Evolutionary conservation across 2,329 filamentous ascomycete species (phyloP).

Genomic region (Colletotrichum cereale): DNA sequence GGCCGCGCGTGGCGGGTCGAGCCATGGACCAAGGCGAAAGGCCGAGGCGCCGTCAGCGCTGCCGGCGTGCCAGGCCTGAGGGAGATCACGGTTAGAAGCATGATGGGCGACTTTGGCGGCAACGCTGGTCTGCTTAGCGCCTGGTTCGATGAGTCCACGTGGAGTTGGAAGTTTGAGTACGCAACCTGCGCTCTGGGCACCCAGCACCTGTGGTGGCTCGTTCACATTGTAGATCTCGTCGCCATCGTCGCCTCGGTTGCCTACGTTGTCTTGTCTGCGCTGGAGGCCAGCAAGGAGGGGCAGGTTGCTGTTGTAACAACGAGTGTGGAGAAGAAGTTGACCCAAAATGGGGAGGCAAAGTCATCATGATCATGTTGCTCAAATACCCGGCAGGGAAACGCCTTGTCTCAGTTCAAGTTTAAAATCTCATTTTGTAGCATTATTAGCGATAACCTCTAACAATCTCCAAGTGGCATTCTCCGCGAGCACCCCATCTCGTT

Average conservation of each 20-base stretch:
- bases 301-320: neutral
- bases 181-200: slow-evolving; percentile 81
- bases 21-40: slow-evolving; percentile 60
- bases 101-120: slow-evolving; percentile 98
- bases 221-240: slow-evolving; percentile 79
- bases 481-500: neutral
- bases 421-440: slow-evolving; percentile 31
- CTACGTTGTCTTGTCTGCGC: slow-evolving; percentile 43
- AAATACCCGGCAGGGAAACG: slow-evolving; percentile 38
- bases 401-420: slow-evolving; percentile 37
- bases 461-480: slow-evolving; percentile 4
- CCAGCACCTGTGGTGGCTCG: slow-evolving; percentile 95
- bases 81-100: slow-evolving; percentile 94
- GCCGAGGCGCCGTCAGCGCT: slow-evolving; percentile 55
- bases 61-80: slow-evolving; percentile 73
- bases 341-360: slow-evolving; percentile 23
- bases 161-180: slow-evolving; percentile 88
- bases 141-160: slow-evolving; percentile 83
- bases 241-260: slow-evolving; percentile 50
- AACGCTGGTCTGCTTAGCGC: slow-evolving; percentile 89
- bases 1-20: slow-evolving; percentile 64
- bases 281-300: slow-evolving; percentile 15
- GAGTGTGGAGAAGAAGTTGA: slow-evolving; percentile 5
- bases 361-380: slow-evolving; percentile 33
- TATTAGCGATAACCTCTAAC: neutral